Evolutionary conservation across 805 yeast species (phyloP).

Genomic region (Candida dajiaensis): DNA sequence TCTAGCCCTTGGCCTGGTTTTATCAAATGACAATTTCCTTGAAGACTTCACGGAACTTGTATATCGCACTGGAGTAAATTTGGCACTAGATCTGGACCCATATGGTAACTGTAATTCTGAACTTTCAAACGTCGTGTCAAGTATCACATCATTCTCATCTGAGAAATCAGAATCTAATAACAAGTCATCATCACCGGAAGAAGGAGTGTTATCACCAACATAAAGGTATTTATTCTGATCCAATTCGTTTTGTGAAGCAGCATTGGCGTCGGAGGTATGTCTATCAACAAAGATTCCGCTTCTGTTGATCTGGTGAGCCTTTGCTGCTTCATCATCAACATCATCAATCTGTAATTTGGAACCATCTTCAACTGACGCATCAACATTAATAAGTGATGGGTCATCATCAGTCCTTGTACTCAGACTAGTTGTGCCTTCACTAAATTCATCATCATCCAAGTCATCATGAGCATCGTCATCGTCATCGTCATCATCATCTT

Average conservation of each 20-base stretch:
- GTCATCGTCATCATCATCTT: conserved; percentile 8
- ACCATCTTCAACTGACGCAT: conserved; percentile 1
- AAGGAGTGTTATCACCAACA: conserved; percentile 16
- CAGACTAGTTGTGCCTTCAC: background rate
- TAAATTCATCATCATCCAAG: conserved; percentile 4
- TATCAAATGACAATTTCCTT: conserved; percentile 20
- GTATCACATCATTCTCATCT: conserved; percentile 33
- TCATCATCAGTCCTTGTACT: conserved; percentile 5
- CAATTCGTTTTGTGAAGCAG: conserved; percentile 10
- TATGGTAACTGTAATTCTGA: conserved; percentile 24
- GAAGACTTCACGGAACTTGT: conserved; percentile 1
- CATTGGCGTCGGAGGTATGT: conserved; percentile 21
- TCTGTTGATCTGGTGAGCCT: conserved; percentile 1
- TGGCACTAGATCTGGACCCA: conserved; percentile 8
- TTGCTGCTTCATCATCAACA: conserved; percentile 3
- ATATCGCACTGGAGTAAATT: conserved; percentile 8
- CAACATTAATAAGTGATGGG: conserved; percentile 1
- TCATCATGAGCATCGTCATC: conserved; percentile 8
- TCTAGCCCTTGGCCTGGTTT: conserved; percentile 8
- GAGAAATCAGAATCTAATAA: conserved; percentile 28
- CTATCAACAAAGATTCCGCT: conserved; percentile 21
- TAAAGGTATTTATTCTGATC: conserved; percentile 13
- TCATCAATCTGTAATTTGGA: conserved; percentile 5
- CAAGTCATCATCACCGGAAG: conserved; percentile 26
- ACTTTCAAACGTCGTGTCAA: conserved; percentile 34